Evolutionary conservation across 176 grass and related monocot species (phyloP), one percentile per base, ranked within the genome.

Genomic region (Phragmites australis): DNA sequence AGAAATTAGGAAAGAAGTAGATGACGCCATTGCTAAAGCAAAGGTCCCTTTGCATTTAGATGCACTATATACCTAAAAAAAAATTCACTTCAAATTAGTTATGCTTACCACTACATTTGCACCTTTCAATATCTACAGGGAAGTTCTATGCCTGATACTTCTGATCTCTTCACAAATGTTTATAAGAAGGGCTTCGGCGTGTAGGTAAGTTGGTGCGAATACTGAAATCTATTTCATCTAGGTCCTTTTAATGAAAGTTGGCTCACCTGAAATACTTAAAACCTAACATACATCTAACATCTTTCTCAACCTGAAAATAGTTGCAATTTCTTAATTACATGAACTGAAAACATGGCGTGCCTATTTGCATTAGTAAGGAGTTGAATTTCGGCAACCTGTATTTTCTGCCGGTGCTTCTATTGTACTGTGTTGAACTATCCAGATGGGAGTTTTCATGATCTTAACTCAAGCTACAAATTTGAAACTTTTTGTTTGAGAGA

Each of bases 91-190:
- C 30, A 34, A 73, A 72, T 70, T 88, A 52, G 2, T 52, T 87
- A 40, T 73, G 51, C 79, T 89, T 29, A 56, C 81, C 18, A 69
- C 18, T 80, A 22, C 39, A 56, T 83, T 71, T 84, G 50, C 39
- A 79, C 63, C 17, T 72, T 61, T 83, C 41, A 22, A 75, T 59
- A 78, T 93, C 29, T 80, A 16, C 93, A 99, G 96, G 92, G 93
- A 83, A 89, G 82, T 42, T 83, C 90, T 52, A 99, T 99, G 96
- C 96, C 90, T 32, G 96, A 89, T 72, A 18, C 70, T 73, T 95
- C 81, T 81, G 96, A 93, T 70, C 96, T 99, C 46, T 99, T 99
- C 65, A 95, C 77, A 8, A 91, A 99, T 84, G 88, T 99, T 15
- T 94, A 89, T 52, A 89, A 80, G 14, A 95, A 99, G 84, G 96